These are phyloP conservation scores for Chrysoporthe puriensis DNA, from an alignment of 2,329 filamentous ascomycete genomes.

Conservation along the genomic window DNA sequence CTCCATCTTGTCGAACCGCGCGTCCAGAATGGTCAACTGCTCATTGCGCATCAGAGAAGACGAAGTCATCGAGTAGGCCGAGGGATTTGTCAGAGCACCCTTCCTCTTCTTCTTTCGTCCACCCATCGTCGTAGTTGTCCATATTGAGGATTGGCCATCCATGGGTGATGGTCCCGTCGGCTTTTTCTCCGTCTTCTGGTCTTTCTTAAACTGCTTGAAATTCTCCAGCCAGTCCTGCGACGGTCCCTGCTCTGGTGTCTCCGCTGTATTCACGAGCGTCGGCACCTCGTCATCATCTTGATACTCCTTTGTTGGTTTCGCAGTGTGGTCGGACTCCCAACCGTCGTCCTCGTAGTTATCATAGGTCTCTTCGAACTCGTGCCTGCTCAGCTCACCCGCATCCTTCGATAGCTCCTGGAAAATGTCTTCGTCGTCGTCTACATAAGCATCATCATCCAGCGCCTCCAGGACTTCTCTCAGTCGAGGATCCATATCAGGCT, in stretches of 20 bases:
- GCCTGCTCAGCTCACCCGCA: slow-evolving; percentile 58
- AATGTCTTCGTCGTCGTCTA: slow-evolving; percentile 83
- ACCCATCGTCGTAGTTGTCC: slow-evolving; percentile 77
- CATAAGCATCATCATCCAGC: slow-evolving; percentile 92
- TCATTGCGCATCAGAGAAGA: slow-evolving; percentile 94
- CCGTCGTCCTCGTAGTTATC: slow-evolving; percentile 72
- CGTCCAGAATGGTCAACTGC: slow-evolving; percentile 81
- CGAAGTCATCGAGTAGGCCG: slow-evolving; percentile 95
- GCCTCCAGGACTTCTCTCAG: slow-evolving; percentile 90
- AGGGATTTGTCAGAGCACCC: slow-evolving; percentile 85
- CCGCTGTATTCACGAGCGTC: slow-evolving; percentile 51
- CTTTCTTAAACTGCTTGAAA: slow-evolving; percentile 93
- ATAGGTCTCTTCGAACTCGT: slow-evolving; percentile 74
- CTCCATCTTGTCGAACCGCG: slow-evolving; percentile 89
- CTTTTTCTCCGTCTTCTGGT: slow-evolving; percentile 58
- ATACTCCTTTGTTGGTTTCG: slow-evolving; percentile 70
- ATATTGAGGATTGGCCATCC: slow-evolving; percentile 69
- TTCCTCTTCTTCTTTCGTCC: slow-evolving; percentile 93
- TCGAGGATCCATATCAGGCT: slow-evolving; percentile 96
- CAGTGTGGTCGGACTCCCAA: slow-evolving; percentile 94
- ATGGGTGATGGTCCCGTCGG: slow-evolving; percentile 54
- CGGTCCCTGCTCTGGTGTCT: slow-evolving; percentile 61
- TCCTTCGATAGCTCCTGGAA: slow-evolving; percentile 62
- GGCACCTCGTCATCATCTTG: slow-evolving; percentile 51
- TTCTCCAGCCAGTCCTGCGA: slow-evolving; percentile 88